Evolutionary conservation across 1,284 basidiomycete species (phyloP), one percentile per base, ranked within the genome.

Genomic region (Cutaneotrichosporon cyanovorans): DNA sequence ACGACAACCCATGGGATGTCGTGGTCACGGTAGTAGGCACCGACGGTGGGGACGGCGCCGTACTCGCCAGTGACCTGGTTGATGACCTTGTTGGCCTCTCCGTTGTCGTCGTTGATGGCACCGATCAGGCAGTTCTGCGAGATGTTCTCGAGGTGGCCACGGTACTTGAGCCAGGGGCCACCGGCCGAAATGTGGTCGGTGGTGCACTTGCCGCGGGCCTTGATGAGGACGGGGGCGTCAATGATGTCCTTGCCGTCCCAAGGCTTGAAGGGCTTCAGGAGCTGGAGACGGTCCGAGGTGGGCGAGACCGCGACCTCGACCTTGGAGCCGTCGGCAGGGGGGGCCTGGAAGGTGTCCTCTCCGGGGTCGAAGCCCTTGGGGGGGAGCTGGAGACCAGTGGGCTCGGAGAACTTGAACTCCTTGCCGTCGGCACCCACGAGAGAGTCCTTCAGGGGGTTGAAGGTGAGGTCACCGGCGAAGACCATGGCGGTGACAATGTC

Each of bases 101-200:
- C 84, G 73, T 91, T 95, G 76, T 91, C 91, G 49, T 81, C 71
- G 78, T 96, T 96, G 77, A 97, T 92, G 48, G 90, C 92, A 70
- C 90, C 90, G 58, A 97, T 97, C 72, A 96, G 74, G 76, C 89
- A 93, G 79, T 97, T 97, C 74, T 95, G 83, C 84, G 65, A 46
- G 35, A 97, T 98, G 81, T 98, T 97, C 74, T 95, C 81, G 65
- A 98, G 83, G 75, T 97, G 93, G 59, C 93, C 93, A 78, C 93
- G 88, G 80, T 92, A 97, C 77, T 96, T 96, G 76, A 97, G 81
- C 93, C 93, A 98, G 37, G 93, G 93, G 50, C 93, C 93, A 78
- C 91, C 93, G 21, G 45, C 37, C 8, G 65, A 63, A 56, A 63
- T 75, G 66, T 75, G 74, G 61, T 78, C 76, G 55, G 77, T 78